phyloP scores from a whole-genome alignment of 306 rosid species.

The Trifolium pratense region DNA sequence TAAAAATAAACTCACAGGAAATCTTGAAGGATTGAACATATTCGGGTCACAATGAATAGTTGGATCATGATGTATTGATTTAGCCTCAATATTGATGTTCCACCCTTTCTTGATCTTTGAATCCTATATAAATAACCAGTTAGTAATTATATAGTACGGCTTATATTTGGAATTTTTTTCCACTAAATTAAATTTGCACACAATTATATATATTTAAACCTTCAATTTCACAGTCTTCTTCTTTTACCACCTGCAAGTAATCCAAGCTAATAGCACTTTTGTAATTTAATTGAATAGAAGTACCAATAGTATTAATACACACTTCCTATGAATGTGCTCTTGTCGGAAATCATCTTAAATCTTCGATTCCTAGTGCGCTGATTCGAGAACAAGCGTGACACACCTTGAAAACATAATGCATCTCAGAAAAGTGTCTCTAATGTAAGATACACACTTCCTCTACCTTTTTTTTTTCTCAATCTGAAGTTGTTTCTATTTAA shows the following conservation, averaged over 20 bases:
- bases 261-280: not conserved
- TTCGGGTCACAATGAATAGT: no score
- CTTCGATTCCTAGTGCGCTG: no score
- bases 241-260: slow-evolving; percentile 65
- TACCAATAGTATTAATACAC: not conserved
- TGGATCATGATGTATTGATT: no score
- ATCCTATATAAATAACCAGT: slow-evolving; percentile 49
- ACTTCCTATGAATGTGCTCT: no score
- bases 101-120: slow-evolving; percentile 68
- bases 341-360: no score
- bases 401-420: slow-evolving; percentile 77
- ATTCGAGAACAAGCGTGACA: no score
- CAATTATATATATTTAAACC: slow-evolving; percentile 42
- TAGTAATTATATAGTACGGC: not conserved
- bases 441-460: slow-evolving; percentile 48
- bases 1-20: no score
- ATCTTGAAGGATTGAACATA: no score
- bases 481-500: slow-evolving; percentile 62
- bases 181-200: not conserved
- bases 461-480: slow-evolving; percentile 28
- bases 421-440: slow-evolving; percentile 64
- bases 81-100: no score
- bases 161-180: not conserved
- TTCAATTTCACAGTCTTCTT: slow-evolving; percentile 73
- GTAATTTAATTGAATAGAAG: not conserved